Conservation (phyloP, 2,329 filamentous ascomycete species). For the Colletotrichum musae region DNA sequence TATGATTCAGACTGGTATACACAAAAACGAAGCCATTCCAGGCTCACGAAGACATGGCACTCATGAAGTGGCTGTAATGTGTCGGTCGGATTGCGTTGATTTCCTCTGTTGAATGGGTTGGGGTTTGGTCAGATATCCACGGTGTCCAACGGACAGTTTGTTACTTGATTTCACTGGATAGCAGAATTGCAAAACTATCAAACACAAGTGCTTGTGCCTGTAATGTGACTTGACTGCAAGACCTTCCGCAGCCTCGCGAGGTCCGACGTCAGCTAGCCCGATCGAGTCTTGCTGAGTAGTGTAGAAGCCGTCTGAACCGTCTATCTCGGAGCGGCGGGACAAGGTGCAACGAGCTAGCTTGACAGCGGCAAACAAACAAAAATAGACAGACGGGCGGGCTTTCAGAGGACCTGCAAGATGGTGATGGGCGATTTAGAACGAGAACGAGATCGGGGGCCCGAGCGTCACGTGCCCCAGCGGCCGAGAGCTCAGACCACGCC, state of each 20-base stretch:
- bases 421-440: background rate
- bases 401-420: background rate
- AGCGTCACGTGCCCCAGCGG: conserved; percentile 8
- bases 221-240: too few species aligned
- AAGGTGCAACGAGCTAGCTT: too few species aligned
- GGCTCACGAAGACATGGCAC: conserved; percentile 19
- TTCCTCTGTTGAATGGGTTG: background rate
- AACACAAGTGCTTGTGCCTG: too few species aligned
- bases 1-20: conserved; percentile 12
- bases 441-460: background rate
- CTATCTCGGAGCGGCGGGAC: too few species aligned
- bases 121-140: background rate
- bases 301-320: too few species aligned
- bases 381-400: background rate
- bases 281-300: too few species aligned
- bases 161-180: background rate
- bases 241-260: too few species aligned
- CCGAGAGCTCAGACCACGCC: background rate
- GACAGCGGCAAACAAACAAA: too few species aligned
- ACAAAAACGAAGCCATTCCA: conserved; percentile 8
- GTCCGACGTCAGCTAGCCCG: too few species aligned
- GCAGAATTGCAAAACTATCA: background rate
- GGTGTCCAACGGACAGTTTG: background rate
- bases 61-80: conserved; percentile 20
- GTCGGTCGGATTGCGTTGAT: conserved; percentile 3